Evolutionary conservation across 192 early-diverging fungal genomes (phyloP).

Genomic region (Podila epicladia): DNA sequence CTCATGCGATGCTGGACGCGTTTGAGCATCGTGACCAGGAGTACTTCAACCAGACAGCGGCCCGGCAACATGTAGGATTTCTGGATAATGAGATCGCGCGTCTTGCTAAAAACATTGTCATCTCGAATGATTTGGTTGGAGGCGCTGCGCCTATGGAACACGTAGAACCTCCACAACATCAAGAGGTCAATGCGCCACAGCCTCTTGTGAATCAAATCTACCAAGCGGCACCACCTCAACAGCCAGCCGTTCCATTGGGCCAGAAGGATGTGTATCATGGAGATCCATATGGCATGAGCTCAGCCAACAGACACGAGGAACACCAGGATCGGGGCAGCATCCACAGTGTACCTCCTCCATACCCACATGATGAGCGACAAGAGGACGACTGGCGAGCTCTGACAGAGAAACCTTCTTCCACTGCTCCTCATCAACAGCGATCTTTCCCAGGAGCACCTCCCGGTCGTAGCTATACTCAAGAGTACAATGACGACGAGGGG

Average conservation of each 20-base stretch:
- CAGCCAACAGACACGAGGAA: no score
- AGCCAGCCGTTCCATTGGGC: no score
- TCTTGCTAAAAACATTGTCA: slow-evolving; percentile 53
- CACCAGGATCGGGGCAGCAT: no score
- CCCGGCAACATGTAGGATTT: slow-evolving; percentile 66
- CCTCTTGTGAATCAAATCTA: no score
- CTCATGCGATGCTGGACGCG: slow-evolving; percentile 65
- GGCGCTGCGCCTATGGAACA: slow-evolving; percentile 15
- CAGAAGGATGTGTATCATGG: no score
- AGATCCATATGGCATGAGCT: no score
- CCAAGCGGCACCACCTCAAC: no score
- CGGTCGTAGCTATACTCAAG: slow-evolving; percentile 25
- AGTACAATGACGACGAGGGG: slow-evolving; percentile 27
- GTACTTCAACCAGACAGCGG: slow-evolving; percentile 60
- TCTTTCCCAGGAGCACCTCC: slow-evolving; percentile 12
- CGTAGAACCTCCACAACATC: background rate
- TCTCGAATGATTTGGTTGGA: slow-evolving; percentile 33
- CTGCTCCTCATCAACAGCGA: background rate
- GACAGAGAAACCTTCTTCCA: slow-evolving; percentile 11
- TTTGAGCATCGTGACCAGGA: slow-evolving; percentile 74
- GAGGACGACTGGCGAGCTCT: slow-evolving; percentile 46
- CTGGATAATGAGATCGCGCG: slow-evolving; percentile 73
- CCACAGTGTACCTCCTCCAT: background rate
- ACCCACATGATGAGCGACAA: slow-evolving; percentile 15
- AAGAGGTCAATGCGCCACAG: background rate